Percentiles rank a stretch among this genome's conserved stretches.
These are phyloP conservation scores for Vinca major DNA, from an alignment of 305 asterid species.

Conservation along the genomic window DNA sequence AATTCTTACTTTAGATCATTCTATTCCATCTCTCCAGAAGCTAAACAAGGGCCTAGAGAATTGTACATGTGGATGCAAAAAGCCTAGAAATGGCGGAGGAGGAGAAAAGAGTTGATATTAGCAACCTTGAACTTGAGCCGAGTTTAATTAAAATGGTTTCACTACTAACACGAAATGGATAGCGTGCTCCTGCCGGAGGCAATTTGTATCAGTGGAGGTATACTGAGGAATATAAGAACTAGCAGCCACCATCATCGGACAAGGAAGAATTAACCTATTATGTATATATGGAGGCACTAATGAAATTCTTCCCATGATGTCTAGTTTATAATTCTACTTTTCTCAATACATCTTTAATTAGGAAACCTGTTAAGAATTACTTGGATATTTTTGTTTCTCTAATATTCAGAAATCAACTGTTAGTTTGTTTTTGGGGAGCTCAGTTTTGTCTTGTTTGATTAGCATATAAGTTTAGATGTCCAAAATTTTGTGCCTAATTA, in stretches of 20 bases:
- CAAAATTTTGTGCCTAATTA: background rate
- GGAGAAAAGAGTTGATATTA: conserved; percentile 8
- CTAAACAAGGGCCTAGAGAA: conserved; percentile 45
- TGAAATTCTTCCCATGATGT: background rate
- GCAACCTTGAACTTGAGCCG: background rate
- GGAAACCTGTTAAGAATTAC: background rate
- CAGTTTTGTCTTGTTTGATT: conserved; percentile 9
- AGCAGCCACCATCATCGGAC: background rate
- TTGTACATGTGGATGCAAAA: conserved; percentile 66
- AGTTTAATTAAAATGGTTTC: background rate
- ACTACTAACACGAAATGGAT: background rate
- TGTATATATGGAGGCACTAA: conserved; percentile 8
- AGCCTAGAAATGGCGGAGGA: conserved; percentile 11
- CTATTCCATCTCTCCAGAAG: conserved; percentile 27
- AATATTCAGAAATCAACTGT: background rate
- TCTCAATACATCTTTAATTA: background rate
- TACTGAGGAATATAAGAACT: no score
- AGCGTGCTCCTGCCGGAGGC: background rate
- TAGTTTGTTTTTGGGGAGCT: conserved; percentile 1
- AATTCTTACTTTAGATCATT: background rate
- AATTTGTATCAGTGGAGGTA: background rate
- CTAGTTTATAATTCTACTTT: background rate
- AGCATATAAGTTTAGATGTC: conserved; percentile 1
- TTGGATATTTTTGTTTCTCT: background rate
- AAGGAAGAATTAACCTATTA: background rate